Percentiles rank a stretch among this genome's conserved stretches.
Evolutionary conservation across 2,329 filamentous ascomycete species (phyloP).

Genomic region (Tolypocladium tropicale): DNA sequence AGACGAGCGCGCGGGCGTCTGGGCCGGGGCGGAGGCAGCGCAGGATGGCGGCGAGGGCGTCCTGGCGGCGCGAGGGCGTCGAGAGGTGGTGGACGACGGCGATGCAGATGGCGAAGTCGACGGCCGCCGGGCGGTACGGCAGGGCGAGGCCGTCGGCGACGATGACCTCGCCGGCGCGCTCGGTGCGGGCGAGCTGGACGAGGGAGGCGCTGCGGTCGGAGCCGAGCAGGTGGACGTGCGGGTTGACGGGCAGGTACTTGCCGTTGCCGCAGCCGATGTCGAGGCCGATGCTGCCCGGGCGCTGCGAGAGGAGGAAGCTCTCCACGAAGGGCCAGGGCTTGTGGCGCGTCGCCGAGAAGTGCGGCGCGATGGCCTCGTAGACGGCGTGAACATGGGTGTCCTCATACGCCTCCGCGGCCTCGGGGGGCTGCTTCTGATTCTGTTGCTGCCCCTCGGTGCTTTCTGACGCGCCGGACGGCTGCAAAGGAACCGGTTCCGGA

Average conservation of each 20-base stretch:
- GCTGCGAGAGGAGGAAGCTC: slow-evolving; percentile 57
- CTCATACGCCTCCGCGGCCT: slow-evolving; percentile 57
- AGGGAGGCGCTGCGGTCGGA: slow-evolving; percentile 67
- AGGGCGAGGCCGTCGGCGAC: slow-evolving; percentile 78
- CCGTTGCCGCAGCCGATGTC: slow-evolving; percentile 96
- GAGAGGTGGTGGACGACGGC: slow-evolving; percentile 92
- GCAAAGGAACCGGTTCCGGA: not conserved
- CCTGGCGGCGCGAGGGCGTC: slow-evolving; percentile 59
- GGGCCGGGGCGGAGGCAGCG: slow-evolving; percentile 43
- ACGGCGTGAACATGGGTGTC: slow-evolving; percentile 80
- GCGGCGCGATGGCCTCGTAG: slow-evolving; percentile 77
- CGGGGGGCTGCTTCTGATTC: slow-evolving; percentile 7
- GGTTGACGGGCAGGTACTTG: slow-evolving; percentile 81
- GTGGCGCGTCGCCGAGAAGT: slow-evolving; percentile 72
- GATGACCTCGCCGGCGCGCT: slow-evolving; percentile 50
- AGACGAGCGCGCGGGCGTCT: slow-evolving; percentile 67
- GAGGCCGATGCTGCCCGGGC: slow-evolving; percentile 66
- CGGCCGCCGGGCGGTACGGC: slow-evolving; percentile 53
- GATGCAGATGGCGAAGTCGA: slow-evolving; percentile 86
- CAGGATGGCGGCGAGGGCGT: slow-evolving; percentile 63
- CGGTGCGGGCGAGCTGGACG: slow-evolving; percentile 34
- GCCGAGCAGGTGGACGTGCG: slow-evolving; percentile 66
- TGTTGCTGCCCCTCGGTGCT: slow-evolving; percentile 2
- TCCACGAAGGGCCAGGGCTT: slow-evolving; percentile 91
- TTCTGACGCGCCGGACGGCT: not conserved